Percentiles rank a stretch among this genome's conserved stretches.
These are phyloP conservation scores for Penicillium decumbens DNA, from an alignment of 2,329 filamentous ascomycete genomes.

Conservation along the genomic window DNA sequence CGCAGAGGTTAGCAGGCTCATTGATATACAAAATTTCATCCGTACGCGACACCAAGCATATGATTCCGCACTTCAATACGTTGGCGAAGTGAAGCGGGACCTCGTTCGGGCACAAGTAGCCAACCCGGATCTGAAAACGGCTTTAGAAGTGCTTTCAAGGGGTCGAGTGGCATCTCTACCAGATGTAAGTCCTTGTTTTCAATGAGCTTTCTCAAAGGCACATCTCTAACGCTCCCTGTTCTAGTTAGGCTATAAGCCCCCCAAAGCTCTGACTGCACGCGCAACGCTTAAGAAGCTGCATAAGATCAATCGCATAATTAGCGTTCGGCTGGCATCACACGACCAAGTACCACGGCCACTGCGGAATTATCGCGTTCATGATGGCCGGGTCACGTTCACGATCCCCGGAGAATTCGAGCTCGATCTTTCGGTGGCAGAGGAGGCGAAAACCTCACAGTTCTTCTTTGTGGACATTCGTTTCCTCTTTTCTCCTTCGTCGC, in stretches of 20 bases:
- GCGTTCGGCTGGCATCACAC: constrained; percentile 76
- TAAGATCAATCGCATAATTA: constrained; percentile 77
- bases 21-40: constrained; percentile 77
- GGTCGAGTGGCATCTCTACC: constrained; percentile 75
- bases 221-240: constrained; percentile 17
- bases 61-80: constrained; percentile 55
- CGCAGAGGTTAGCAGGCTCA: constrained; percentile 74
- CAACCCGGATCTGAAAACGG: constrained; percentile 86
- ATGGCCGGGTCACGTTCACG: constrained; percentile 84
- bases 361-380: constrained; percentile 68
- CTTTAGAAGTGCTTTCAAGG: constrained; percentile 75
- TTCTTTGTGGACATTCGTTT: constrained; percentile 93
- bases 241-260: constrained; percentile 71
- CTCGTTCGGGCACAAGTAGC: constrained; percentile 70
- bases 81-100: constrained; percentile 69
- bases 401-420: constrained; percentile 85
- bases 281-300: constrained; percentile 70
- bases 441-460: constrained; percentile 76
- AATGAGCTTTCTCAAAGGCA: background rate
- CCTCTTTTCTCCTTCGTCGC: constrained; percentile 65
- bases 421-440: constrained; percentile 83
- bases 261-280: constrained; percentile 64
- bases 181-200: constrained; percentile 54
- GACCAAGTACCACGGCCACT: constrained; percentile 79
- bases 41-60: constrained; percentile 60